A percentile compares a stretch with the other conserved stretches of the same genome.
Evolutionary conservation across 2,329 filamentous ascomycete species (phyloP).

Genomic region (Cladosporium sp.): DNA sequence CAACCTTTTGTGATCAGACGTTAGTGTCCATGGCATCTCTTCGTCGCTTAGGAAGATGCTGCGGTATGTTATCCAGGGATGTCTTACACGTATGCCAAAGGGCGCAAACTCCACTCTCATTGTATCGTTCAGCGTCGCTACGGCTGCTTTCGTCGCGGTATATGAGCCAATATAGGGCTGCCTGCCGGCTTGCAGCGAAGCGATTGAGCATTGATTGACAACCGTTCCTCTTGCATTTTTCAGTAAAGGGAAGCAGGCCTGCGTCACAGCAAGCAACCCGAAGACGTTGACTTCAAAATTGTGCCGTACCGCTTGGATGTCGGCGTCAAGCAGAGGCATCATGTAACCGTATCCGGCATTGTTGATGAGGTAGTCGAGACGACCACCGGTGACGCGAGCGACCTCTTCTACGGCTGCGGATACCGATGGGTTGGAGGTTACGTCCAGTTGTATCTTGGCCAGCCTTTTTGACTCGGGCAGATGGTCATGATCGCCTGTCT

Average conservation of each 20-base stretch:
- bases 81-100: constrained; percentile 24
- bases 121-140: constrained; percentile 19
- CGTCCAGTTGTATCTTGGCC: constrained; percentile 38
- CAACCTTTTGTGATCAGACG: constrained; percentile 10
- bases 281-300: constrained; percentile 50
- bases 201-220: constrained; percentile 37
- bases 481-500: constrained; percentile 27
- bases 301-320: constrained; percentile 42
- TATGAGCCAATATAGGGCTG: constrained; percentile 31
- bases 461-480: constrained; percentile 18
- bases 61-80: too few relatives aligned
- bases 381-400: constrained; percentile 22
- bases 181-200: constrained; percentile 17
- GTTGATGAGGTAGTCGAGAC: constrained; percentile 46
- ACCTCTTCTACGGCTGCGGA: constrained; percentile 31
- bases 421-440: constrained; percentile 37
- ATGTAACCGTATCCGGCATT: constrained; percentile 40
- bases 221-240: constrained; percentile 33
- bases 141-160: constrained; percentile 28
- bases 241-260: constrained; percentile 48
- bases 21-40: background rate
- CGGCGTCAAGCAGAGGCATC: constrained; percentile 25
- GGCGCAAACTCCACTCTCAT: constrained; percentile 28
- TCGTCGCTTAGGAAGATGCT: background rate
- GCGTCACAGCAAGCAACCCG: constrained; percentile 34